Evolutionary conservation across 164 flowering plant genomes (phyloP).

Genomic region (Protea cynaroides): DNA sequence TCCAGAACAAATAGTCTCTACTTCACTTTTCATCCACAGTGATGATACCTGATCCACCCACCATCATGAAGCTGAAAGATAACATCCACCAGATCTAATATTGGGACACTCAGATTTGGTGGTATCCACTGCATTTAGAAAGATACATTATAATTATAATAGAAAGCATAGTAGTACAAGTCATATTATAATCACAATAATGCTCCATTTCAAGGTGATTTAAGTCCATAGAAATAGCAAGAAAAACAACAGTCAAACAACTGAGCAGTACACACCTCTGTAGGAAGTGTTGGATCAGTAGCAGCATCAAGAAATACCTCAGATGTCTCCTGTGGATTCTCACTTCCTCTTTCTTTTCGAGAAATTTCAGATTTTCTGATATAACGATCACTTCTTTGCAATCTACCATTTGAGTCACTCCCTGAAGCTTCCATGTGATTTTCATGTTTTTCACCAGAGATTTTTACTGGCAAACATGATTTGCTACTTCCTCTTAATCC

Average conservation of each 20-base stretch:
- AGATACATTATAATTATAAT: conserved; percentile 6
- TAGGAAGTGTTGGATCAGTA: conserved; percentile 60
- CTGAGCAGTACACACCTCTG: conserved; percentile 47
- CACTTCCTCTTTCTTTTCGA: conserved; percentile 23
- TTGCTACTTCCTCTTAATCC: conserved; percentile 25
- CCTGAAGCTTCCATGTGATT: conserved; percentile 35
- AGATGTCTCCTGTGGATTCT: conserved; percentile 24
- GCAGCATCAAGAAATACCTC: conserved; percentile 38
- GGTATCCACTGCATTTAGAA: conserved; percentile 82
- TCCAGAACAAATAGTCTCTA: neutral
- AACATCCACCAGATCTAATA: conserved; percentile 91
- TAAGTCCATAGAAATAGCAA: neutral
- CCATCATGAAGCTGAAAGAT: conserved; percentile 96
- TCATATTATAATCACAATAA: neutral
- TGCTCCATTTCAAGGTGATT: neutral
- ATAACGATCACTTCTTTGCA: conserved; percentile 20
- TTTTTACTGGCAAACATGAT: conserved; percentile 24
- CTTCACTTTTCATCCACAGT: neutral
- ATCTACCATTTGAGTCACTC: conserved; percentile 33
- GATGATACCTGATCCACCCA: conserved; percentile 94
- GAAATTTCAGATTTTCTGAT: conserved; percentile 25
- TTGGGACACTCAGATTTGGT: conserved; percentile 75
- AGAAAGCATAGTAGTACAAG: neutral
- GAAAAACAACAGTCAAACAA: neutral
- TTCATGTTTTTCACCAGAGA: conserved; percentile 25